Evolutionary conservation across 805 yeast genomes (phyloP).

Genomic region (Schizosaccharomyces octosporus): DNA sequence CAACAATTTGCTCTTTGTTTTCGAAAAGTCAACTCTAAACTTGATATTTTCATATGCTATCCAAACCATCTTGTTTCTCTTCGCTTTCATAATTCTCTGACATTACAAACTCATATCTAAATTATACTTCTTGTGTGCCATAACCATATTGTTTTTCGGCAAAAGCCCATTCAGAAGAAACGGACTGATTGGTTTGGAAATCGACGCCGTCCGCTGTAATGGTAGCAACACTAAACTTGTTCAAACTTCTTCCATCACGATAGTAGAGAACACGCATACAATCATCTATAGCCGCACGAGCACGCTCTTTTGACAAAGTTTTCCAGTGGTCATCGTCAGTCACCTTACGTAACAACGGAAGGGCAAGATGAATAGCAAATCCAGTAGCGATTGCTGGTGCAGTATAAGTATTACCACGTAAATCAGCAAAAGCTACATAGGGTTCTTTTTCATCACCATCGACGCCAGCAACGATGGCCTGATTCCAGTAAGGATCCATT

Average conservation of each 20-base stretch:
- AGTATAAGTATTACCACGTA: constrained; percentile 73
- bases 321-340: constrained; percentile 30
- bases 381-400: constrained; percentile 88
- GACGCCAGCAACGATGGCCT: constrained; percentile 70
- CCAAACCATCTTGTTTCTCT: too few species aligned
- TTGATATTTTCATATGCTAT: too few species aligned
- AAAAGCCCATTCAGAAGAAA: constrained; percentile 62
- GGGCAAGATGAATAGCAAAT: constrained; percentile 82
- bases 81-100: too few species aligned
- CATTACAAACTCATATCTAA: background rate
- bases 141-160: constrained; percentile 77
- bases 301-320: constrained; percentile 33
- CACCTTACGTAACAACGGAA: constrained; percentile 68
- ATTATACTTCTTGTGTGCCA: constrained; percentile 33
- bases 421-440: constrained; percentile 63
- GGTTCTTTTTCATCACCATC: constrained; percentile 30
- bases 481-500: constrained; percentile 93
- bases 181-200: constrained; percentile 37
- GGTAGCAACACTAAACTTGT: constrained; percentile 59
- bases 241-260: constrained; percentile 85
- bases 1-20: too few species aligned
- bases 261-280: constrained; percentile 86
- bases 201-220: constrained; percentile 34
- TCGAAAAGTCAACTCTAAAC: too few species aligned
- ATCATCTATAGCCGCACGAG: constrained; percentile 50